phyloP scores from a whole-genome alignment of 2,329 filamentous ascomycete species.

The Knufia petricola region DNA sequence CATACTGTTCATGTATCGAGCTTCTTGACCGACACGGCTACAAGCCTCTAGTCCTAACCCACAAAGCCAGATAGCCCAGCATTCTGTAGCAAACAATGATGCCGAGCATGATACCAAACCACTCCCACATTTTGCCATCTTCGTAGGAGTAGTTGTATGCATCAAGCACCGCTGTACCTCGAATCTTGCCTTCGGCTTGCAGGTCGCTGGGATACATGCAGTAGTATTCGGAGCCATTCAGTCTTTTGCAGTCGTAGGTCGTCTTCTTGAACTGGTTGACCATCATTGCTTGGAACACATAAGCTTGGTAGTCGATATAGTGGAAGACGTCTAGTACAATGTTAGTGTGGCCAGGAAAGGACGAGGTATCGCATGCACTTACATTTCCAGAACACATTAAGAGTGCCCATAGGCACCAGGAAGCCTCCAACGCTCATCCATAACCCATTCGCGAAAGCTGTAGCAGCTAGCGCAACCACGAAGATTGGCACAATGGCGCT shows the following conservation, averaged over 20 bases:
- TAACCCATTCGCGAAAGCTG: constrained; percentile 76
- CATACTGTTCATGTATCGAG: no score
- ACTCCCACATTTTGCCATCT: constrained; percentile 45
- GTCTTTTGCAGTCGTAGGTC: constrained; percentile 49
- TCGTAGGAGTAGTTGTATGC: constrained; percentile 60
- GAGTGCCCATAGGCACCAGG: constrained; percentile 59
- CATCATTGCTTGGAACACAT: constrained; percentile 90
- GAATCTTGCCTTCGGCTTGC: constrained; percentile 56
- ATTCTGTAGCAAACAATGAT: constrained; percentile 67
- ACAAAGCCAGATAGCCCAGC: constrained; percentile 30
- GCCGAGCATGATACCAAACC: constrained; percentile 66
- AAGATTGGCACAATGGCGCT: constrained; percentile 66
- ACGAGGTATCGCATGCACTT: neutral
- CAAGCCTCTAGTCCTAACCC: constrained; percentile 9
- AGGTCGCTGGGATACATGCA: constrained; percentile 64
- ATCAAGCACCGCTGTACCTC: constrained; percentile 59
- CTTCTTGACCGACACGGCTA: no score
- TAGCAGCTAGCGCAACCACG: constrained; percentile 66
- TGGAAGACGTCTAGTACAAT: constrained; percentile 56
- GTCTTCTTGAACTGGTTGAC: constrained; percentile 68
- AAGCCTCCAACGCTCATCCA: constrained; percentile 87
- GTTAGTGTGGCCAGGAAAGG: neutral
- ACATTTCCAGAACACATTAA: constrained; percentile 69
- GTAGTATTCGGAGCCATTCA: constrained; percentile 40
- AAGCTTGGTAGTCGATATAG: constrained; percentile 71